These are phyloP conservation scores for Penicillium cosmopolitanum DNA, from an alignment of 495 filamentous ascomycete genomes.

Conservation along the genomic window DNA sequence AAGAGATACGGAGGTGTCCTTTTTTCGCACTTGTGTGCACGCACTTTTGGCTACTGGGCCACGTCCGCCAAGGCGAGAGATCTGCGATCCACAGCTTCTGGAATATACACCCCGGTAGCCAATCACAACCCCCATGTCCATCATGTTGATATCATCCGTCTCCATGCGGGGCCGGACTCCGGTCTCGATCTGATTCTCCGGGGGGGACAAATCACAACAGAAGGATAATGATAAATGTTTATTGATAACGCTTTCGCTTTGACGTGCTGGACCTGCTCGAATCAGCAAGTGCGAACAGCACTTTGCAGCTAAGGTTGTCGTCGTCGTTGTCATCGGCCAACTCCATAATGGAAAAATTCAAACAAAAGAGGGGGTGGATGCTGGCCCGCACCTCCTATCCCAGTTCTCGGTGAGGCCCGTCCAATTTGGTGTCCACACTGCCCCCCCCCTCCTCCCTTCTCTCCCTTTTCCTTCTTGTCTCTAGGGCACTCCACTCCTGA, in stretches of 20 bases:
- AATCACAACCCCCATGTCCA: conserved; percentile 24
- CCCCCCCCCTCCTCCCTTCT: not conserved
- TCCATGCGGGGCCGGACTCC: conserved; percentile 42
- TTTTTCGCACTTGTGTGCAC: conserved; percentile 13
- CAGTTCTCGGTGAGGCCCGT: conserved; percentile 31
- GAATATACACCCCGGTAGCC: conserved; percentile 31
- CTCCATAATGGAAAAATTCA: not conserved
- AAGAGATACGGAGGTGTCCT: conserved; percentile 11
- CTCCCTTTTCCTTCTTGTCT: not conserved
- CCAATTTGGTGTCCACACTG: not conserved
- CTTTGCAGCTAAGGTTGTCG: not conserved
- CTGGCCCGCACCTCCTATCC: conserved; percentile 17
- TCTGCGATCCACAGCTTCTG: conserved; percentile 50
- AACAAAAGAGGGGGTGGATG: conserved; percentile 5
- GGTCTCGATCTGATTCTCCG: conserved; percentile 21
- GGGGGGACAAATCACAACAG: not conserved
- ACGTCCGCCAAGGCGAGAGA: conserved; percentile 43
- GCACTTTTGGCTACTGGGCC: conserved; percentile 8
- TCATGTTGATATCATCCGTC: conserved; percentile 46
- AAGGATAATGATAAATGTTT: conserved; percentile 1
- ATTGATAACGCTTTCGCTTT: not conserved
- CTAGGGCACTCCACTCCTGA: conserved; percentile 16
- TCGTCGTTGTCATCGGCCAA: not conserved
- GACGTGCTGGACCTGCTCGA: not conserved
- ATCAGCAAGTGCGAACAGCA: not conserved